phyloP scores from a whole-genome alignment of 148 eudicot genomes.

The Drosera capensis region DNA sequence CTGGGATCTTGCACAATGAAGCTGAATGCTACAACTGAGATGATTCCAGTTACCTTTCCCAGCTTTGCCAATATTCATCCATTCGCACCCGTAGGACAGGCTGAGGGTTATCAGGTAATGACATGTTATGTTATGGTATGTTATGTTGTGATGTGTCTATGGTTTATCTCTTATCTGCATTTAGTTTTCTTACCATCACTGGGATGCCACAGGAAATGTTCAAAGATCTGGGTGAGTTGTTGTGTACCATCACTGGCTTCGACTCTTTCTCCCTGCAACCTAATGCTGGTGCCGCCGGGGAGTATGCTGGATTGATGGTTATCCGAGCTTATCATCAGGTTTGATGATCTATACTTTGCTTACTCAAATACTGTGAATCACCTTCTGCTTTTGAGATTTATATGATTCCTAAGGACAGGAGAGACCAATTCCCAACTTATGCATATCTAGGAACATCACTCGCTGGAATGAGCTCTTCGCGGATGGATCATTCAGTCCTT shows the following conservation, averaged over 20 bases:
- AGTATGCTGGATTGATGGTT: conserved; percentile 97
- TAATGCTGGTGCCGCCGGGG: conserved; percentile 99
- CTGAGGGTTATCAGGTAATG: conserved; percentile 78
- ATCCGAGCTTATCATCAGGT: conserved; percentile 96
- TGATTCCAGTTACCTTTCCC: conserved; percentile 98
- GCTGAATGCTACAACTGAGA: conserved; percentile 93
- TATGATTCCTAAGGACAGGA: no score
- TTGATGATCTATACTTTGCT: no score
- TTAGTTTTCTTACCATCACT: background rate
- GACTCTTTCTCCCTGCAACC: conserved; percentile 97
- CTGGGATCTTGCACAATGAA: conserved; percentile 99
- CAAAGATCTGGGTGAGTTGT: conserved; percentile 51
- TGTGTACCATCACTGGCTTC: conserved; percentile 87
- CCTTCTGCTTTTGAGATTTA: no score
- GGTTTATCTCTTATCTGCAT: background rate
- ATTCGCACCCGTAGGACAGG: conserved; percentile 82
- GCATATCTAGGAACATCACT: no score
- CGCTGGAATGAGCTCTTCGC: no score
- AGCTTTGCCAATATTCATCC: conserved; percentile 71
- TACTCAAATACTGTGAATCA: no score
- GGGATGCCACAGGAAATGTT: conserved; percentile 68
- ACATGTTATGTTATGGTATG: conserved; percentile 30
- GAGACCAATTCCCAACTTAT: no score
- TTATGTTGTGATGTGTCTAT: background rate
- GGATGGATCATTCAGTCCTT: no score